Base-by-base conservation (phyloP, 2,329 filamentous ascomycete genomes). In the Geosmithia morbida region DNA sequence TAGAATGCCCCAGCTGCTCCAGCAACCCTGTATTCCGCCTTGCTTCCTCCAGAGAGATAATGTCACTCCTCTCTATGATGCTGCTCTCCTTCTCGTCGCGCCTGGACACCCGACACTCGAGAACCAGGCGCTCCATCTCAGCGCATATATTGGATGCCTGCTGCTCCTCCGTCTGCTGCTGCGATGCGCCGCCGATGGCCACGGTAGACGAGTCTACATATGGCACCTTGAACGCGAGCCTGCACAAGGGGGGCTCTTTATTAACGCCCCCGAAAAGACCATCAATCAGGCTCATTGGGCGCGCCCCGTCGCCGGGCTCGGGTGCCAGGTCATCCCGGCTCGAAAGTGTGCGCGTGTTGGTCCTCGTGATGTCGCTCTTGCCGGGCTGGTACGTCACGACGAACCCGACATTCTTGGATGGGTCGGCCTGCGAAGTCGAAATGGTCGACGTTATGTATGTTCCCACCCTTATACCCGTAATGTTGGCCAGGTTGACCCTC, bases 371-470 rank as follows among this genome's bases (percentile, higher is more conserved):
- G 53, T 89, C 84, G 45, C 76, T 75, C 43, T 80, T 79, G 1
- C 81, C 79, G 0, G 85, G 79, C 51, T 78, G 74, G 60, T 94
- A 97, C 13, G 77, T 75, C 8, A 98, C 67, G 2, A 94, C 75
- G 47, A 97, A 77, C 0, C 92, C 92, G 1, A 94, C 78, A 54
- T 97, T 97, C 59, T 77, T 82, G 46, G 71, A 66, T 60, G 87
- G 83, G 53, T 96, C 84, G 53, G 79, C 77, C 57, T 95, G 86
- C 1, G 80, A 72, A 1, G 81, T 69, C 1, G 87, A 87, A 5
- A 96, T 73, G 0, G 87, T 92, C 2, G 84, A 90, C 1, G 88
- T 95, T 57, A 98, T 85, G 58, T 97, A 98, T 0, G 87, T 83
- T 18, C 92, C 92, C 50, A 82, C 77, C 57, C 81, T 81, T 55